These are phyloP conservation scores for Stephania cephalantha DNA, from an alignment of 164 flowering plant species.

Conservation along the genomic window DNA sequence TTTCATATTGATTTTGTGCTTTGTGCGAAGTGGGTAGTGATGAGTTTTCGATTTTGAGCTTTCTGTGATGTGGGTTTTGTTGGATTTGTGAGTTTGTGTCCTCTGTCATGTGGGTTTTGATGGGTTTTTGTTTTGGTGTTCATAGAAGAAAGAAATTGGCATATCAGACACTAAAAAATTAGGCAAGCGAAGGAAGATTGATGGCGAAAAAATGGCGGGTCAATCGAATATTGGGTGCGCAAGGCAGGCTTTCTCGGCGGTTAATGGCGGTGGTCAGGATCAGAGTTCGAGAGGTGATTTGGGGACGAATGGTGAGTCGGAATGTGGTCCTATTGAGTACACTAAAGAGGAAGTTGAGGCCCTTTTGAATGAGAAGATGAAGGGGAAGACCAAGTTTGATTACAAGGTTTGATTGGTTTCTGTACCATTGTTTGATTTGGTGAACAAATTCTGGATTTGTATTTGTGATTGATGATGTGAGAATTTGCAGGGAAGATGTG, in stretches of 20 bases:
- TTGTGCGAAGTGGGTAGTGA: too few relatives aligned
- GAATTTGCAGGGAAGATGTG: conserved; percentile 59
- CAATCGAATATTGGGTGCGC: conserved; percentile 22
- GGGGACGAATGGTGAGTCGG: conserved; percentile 42
- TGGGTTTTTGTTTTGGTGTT: background rate
- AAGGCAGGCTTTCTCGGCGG: conserved; percentile 54
- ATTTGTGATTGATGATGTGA: background rate
- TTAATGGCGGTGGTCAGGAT: conserved; percentile 56
- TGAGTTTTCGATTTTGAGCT: background rate
- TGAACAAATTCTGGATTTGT: background rate
- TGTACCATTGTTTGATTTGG: background rate
- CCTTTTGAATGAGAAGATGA: conserved; percentile 65
- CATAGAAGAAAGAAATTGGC: background rate
- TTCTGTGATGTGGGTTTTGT: background rate
- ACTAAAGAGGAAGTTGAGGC: conserved; percentile 77
- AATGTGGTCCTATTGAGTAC: conserved; percentile 56
- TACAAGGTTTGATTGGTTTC: conserved; percentile 39
- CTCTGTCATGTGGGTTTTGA: background rate
- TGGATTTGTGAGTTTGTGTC: background rate
- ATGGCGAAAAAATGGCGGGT: conserved; percentile 49
- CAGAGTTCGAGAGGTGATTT: conserved; percentile 19
- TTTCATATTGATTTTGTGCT: too few relatives aligned
- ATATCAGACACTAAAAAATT: background rate
- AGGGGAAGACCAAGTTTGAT: conserved; percentile 63
- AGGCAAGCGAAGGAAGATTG: conserved; percentile 46